phyloP scores from a whole-genome alignment of 441 rosid genomes.

The Gossypium davidsonii region DNA sequence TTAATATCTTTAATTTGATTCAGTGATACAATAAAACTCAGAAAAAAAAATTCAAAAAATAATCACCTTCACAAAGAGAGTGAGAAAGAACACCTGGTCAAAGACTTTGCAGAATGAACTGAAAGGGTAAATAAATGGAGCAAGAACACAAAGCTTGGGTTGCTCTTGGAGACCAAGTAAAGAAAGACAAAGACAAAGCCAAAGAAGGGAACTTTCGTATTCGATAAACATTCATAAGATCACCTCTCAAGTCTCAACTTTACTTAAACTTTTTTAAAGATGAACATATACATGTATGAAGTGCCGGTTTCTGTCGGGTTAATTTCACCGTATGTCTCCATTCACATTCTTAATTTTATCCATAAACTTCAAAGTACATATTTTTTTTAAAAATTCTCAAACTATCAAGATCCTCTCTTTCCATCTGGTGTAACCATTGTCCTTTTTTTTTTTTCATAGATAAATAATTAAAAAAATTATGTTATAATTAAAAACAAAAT shows the following conservation, averaged over 20 bases:
- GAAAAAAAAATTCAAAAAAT: not conserved
- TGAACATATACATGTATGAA: not conserved
- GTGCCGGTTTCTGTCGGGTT: not conserved
- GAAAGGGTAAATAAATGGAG: not conserved
- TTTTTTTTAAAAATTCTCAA: no score
- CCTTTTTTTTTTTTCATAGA: no score
- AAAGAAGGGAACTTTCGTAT: slow-evolving; percentile 1
- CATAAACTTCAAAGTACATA: no score
- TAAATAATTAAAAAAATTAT: no score
- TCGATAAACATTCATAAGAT: not conserved
- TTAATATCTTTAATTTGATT: not conserved
- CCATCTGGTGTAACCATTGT: no score
- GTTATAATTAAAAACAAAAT: no score
- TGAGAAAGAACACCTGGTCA: not conserved
- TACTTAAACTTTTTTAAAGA: not conserved
- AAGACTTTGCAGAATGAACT: not conserved
- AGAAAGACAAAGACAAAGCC: not conserved
- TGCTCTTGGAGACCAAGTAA: not conserved
- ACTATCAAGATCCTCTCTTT: no score
- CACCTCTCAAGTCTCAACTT: not conserved
- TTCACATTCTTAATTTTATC: no score
- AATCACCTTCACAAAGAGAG: not conserved
- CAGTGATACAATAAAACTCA: not conserved
- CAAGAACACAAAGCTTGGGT: not conserved
- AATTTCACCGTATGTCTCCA: no score